These are phyloP conservation scores for Ganoderma multipileum DNA, from an alignment of 1,284 basidiomycete genomes.

Conservation along the genomic window DNA sequence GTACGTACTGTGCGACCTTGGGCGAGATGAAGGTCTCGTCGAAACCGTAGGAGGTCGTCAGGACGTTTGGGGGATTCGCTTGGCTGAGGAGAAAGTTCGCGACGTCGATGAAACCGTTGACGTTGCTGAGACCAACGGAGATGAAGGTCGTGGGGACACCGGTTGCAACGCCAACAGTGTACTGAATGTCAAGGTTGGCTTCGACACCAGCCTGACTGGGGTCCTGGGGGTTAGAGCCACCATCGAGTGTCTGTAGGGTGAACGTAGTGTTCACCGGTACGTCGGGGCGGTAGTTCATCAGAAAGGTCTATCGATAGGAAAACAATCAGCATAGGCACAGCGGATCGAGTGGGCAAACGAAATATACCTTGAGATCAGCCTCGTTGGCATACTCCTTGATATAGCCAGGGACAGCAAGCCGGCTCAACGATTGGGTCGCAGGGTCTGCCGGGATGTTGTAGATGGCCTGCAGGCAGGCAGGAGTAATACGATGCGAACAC, in stretches of 20 bases:
- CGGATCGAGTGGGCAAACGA: background rate
- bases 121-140: conserved; percentile 51
- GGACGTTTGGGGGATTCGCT: conserved; percentile 53
- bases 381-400: conserved; percentile 58
- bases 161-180: conserved; percentile 58
- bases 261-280: conserved; percentile 40
- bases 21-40: conserved; percentile 35
- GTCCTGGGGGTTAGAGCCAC: conserved; percentile 46
- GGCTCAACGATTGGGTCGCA: conserved; percentile 50
- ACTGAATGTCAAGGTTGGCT: conserved; percentile 71
- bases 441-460: conserved; percentile 58
- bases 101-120: conserved; percentile 36
- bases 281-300: conserved; percentile 40
- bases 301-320: conserved; percentile 33
- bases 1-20: conserved; percentile 62
- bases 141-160: conserved; percentile 41
- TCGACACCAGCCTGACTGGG: conserved; percentile 46
- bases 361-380: conserved; percentile 50
- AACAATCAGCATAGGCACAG: background rate
- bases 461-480: conserved; percentile 57
- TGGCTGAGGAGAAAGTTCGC: conserved; percentile 39
- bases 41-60: conserved; percentile 51
- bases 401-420: conserved; percentile 63
- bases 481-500: conserved; percentile 55
- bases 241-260: conserved; percentile 53